Evolutionary conservation across 2,329 filamentous ascomycete species (phyloP), one percentile per base, ranked within the genome.

Genomic region (Trichoderma hamatum): DNA sequence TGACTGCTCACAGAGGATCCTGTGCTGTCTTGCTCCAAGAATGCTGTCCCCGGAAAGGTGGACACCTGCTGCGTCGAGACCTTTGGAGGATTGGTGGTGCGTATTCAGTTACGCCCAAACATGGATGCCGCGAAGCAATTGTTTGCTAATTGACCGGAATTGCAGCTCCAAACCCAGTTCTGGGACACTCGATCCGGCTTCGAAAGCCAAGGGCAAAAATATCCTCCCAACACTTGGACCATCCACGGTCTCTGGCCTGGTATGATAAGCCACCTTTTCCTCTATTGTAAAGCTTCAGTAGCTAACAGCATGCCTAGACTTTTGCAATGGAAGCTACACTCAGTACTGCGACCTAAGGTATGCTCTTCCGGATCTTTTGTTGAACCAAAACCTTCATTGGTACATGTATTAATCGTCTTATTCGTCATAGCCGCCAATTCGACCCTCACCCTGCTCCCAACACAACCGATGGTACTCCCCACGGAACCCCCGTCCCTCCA

Each of bases 41-140:
- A 78, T 1, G 85, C 84, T 6, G 77, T 78, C 28, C 81, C 80
- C 1, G 77, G 73, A 39, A 75, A 80, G 65, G 84, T 86, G 39
- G 88, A 91, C 74, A 85, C 85, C 1, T 91, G 89, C 82, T 91
- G 89, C 73, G 82, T 83, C 19, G 89, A 91, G 80, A 90, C 89
- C 0, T 90, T 81, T 72, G 89, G 89, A 32, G 89, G 89, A 4
- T 81, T 91, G 5, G 74, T 90, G 36, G 79, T 82, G 72, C 70
- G 78, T 73, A 34, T 26, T 24, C 16, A 5, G 30, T 21, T 32
- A 46, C 28, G 6, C 4, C 16, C 34, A 32, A 55, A 24, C 3
- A 28, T 54, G 6, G 26, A 19, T 5, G 1, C n/a, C 16, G 21
- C 24, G 4, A 11, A 30, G 49, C 2, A 49, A 3, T n/a, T 56